A percentile compares a stretch with the other conserved stretches of the same genome.
Conservation (phyloP, 2,329 filamentous ascomycete species). For the Chaetomiaceae sp. region DNA sequence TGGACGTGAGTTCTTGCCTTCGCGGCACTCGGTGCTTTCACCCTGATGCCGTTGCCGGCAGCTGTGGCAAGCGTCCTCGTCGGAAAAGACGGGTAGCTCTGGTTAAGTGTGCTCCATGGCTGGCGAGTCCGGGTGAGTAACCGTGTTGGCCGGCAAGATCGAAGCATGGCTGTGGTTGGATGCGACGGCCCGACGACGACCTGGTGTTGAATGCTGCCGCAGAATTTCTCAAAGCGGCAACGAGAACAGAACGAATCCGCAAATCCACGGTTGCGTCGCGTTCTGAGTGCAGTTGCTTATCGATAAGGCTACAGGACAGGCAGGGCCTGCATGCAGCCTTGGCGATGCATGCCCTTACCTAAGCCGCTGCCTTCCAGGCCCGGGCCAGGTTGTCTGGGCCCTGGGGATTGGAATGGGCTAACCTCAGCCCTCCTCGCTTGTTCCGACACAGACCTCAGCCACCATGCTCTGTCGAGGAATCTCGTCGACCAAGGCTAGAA, state of each 20-base stretch:
- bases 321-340: background rate
- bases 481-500: too few species aligned
- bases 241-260: background rate
- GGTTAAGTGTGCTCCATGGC: slow-evolving; percentile 13
- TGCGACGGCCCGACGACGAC: slow-evolving; percentile 6
- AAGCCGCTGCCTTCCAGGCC: too few species aligned
- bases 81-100: background rate
- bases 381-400: background rate
- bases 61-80: slow-evolving; percentile 19
- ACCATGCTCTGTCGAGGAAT: too few species aligned
- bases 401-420: background rate
- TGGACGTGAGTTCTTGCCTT: background rate
- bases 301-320: slow-evolving; percentile 1
- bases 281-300: background rate
- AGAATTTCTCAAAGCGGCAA: background rate
- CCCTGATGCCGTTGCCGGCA: background rate
- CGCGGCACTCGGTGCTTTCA: slow-evolving; percentile 9
- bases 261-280: slow-evolving; percentile 5
- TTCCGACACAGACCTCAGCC: too few species aligned
- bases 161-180: slow-evolving; percentile 24
- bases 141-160: slow-evolving; percentile 25
- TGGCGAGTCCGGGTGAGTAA: slow-evolving; percentile 18
- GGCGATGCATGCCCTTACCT: background rate
- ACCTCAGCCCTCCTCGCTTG: too few species aligned
- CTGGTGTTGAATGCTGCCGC: slow-evolving; percentile 7